Percentiles rank a stretch among this genome's conserved stretches.
phyloP scores from a whole-genome alignment of 1,139 yeast genomes.

The Saccharomyces hybrid region DNA sequence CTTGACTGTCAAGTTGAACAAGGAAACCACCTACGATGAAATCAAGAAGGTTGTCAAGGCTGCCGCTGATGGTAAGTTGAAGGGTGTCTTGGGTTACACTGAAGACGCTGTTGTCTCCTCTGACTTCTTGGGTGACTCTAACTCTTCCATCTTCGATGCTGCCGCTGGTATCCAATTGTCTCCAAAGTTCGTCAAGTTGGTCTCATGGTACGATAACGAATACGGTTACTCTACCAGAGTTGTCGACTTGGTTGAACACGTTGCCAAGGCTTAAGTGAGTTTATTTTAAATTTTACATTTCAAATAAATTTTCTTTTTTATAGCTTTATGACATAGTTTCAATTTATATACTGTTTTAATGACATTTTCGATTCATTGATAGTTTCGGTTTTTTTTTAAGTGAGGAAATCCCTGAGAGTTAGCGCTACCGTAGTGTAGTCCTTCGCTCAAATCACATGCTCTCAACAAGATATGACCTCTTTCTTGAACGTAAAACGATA shows the following conservation, averaged over 20 bases:
- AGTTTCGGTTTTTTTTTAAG: neutral
- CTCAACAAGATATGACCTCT: too few species aligned
- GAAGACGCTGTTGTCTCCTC: too few species aligned
- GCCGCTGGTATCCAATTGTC: slow-evolving; percentile 76
- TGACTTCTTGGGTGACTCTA: slow-evolving; percentile 23
- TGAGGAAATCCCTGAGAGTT: too few species aligned
- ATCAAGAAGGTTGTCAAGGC: too few species aligned
- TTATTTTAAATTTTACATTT: slow-evolving; percentile 1
- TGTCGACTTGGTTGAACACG: slow-evolving; percentile 44
- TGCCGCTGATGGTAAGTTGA: too few species aligned
- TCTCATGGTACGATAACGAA: slow-evolving; percentile 88
- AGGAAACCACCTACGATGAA: too few species aligned
- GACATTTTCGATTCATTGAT: neutral
- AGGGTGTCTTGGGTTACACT: too few species aligned
- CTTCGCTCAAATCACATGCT: too few species aligned
- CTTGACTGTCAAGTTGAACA: too few species aligned
- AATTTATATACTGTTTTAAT: neutral
- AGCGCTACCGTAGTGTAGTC: too few species aligned
- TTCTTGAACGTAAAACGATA: too few species aligned
- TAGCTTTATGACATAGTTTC: slow-evolving; percentile 2
- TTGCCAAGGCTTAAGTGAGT: slow-evolving; percentile 3
- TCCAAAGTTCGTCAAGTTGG: slow-evolving; percentile 77
- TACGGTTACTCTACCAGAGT: slow-evolving; percentile 89
- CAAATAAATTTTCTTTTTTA: slow-evolving; percentile 3
- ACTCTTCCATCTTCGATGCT: slow-evolving; percentile 78